Evolutionary conservation across 2,329 filamentous ascomycete species (phyloP).

Genomic region (Sarocladiaceae sp.): DNA sequence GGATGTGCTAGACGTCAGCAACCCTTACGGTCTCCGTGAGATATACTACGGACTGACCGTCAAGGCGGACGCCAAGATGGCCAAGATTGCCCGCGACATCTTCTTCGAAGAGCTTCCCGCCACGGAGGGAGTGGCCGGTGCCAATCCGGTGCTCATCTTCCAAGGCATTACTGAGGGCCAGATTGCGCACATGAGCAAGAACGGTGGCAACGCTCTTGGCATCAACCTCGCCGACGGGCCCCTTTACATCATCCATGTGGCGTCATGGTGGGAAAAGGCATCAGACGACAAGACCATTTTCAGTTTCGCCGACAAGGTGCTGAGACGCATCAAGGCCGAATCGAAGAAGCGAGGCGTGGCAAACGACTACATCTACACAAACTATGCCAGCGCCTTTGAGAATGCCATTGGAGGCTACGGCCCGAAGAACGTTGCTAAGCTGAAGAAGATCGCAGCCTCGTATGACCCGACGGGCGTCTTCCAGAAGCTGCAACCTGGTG

Average conservation of each 20-base stretch:
- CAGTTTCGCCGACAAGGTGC: conserved; percentile 13
- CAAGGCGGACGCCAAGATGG: conserved; percentile 13
- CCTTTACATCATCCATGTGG: conserved; percentile 25
- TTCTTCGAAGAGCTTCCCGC: conserved; percentile 15
- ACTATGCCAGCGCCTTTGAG: conserved; percentile 29
- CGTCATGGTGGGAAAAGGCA: conserved; percentile 17
- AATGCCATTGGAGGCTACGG: conserved; percentile 33
- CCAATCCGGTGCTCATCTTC: conserved; percentile 22
- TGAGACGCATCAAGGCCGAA: conserved; percentile 1
- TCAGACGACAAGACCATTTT: conserved; percentile 24
- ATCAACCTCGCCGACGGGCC: conserved; percentile 28
- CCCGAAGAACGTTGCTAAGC: conserved; percentile 20
- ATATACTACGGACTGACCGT: conserved; percentile 25
- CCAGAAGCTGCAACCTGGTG: conserved; percentile 24
- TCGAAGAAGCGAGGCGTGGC: conserved; percentile 22
- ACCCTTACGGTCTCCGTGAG: conserved; percentile 19
- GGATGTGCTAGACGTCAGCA: no score
- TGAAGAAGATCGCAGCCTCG: conserved; percentile 17
- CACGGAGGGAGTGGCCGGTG: background rate
- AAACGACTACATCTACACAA: conserved; percentile 28
- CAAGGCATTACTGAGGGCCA: conserved; percentile 33
- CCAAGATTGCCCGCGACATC: conserved; percentile 21
- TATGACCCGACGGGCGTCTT: conserved; percentile 27
- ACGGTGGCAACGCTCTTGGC: conserved; percentile 35
- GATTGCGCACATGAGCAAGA: conserved; percentile 23